Evolutionary conservation across 2,329 filamentous ascomycete genomes (phyloP).

Genomic region (Hypomyces perniciosus): DNA sequence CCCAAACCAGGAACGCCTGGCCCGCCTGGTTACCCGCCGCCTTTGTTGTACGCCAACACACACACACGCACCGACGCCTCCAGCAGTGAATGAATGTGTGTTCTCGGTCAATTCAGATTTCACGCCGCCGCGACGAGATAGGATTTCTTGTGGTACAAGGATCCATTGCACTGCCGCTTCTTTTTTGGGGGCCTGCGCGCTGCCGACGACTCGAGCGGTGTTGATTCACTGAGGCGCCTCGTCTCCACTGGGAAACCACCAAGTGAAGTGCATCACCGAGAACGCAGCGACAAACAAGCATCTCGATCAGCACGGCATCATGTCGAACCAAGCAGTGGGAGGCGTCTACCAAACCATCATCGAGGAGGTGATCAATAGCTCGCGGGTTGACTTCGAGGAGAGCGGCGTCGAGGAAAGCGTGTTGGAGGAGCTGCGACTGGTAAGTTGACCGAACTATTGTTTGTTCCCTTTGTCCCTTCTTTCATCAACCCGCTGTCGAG

Average conservation of each 20-base stretch:
- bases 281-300: conserved; percentile 8
- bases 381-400: conserved; percentile 93
- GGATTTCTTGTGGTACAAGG: not conserved
- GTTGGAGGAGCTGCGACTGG: conserved; percentile 79
- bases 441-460: conserved; percentile 41
- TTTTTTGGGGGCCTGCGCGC: no score
- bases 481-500: not conserved
- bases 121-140: not conserved
- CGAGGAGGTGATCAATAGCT: conserved; percentile 83
- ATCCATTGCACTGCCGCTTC: no score
- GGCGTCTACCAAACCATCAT: conserved; percentile 73
- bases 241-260: not conserved
- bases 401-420: conserved; percentile 84
- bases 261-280: conserved; percentile 4
- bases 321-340: conserved; percentile 61
- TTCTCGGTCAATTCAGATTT: no score
- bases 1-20: conserved; percentile 1
- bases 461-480: not conserved
- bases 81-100: not conserved
- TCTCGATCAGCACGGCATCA: conserved; percentile 27
- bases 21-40: conserved; percentile 11
- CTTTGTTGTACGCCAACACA: conserved; percentile 10
- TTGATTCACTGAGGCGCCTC: no score
- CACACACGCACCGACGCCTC: conserved; percentile 1
- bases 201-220: no score